Percentiles rank a stretch among this genome's conserved stretches.
Conservation (phyloP, 2,329 filamentous ascomycete genomes). For the Bipolaris gigantea region DNA sequence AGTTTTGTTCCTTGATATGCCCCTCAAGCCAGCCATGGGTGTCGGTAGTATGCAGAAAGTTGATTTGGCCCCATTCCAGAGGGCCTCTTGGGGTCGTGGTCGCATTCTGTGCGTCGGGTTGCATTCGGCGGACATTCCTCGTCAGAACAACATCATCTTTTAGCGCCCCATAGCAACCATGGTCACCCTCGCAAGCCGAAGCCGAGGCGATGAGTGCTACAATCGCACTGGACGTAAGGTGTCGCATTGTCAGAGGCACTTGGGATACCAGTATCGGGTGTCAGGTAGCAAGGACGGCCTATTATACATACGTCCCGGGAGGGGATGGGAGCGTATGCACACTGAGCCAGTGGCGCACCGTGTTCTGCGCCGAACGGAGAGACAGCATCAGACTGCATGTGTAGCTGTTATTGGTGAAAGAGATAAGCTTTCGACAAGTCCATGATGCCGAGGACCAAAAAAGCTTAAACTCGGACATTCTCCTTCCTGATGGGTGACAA, state of each 20-base stretch:
- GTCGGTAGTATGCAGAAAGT: conserved; percentile 68
- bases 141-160: conserved; percentile 47
- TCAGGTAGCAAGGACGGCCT: not conserved
- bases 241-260: conserved; percentile 14
- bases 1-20: conserved; percentile 64
- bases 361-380: not conserved
- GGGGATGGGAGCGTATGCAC: not conserved
- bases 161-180: conserved; percentile 46
- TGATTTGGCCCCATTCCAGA: conserved; percentile 65
- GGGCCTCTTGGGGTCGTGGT: conserved; percentile 42
- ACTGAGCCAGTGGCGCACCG: not conserved
- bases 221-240: conserved; percentile 9
- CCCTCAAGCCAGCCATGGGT: conserved; percentile 65
- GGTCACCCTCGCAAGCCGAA: conserved; percentile 36
- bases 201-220: conserved; percentile 11
- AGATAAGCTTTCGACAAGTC: conserved; percentile 28
- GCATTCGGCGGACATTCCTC: conserved; percentile 49
- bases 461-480: conserved; percentile 22
- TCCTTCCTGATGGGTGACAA: conserved; percentile 27
- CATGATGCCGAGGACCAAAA: conserved; percentile 5
- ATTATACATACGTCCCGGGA: conserved; percentile 12
- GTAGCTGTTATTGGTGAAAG: conserved; percentile 13
- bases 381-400: conserved; percentile 14
- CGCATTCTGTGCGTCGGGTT: conserved; percentile 49
- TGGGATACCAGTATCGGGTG: not conserved